Evolutionary conservation across 208 protist genomes (phyloP).

Genomic region (Vickermania ingenoplastis): DNA sequence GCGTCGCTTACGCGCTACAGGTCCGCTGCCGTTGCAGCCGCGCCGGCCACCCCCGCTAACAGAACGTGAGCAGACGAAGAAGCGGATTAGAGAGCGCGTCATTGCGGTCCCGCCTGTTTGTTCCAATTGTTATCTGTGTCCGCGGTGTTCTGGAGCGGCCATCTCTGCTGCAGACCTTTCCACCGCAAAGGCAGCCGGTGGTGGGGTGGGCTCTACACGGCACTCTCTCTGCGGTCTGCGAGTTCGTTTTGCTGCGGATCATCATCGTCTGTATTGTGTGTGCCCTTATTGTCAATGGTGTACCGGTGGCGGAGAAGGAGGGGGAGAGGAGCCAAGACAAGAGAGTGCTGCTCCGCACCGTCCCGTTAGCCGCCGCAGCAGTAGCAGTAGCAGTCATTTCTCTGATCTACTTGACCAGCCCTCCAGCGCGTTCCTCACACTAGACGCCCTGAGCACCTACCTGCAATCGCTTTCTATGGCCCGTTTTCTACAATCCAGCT

Average conservation of each 20-base stretch:
- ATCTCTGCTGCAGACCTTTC: slow-evolving; percentile 1
- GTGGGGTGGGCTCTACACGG: neutral
- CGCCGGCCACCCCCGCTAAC: no score
- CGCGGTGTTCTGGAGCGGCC: slow-evolving; percentile 24
- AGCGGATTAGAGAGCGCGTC: neutral
- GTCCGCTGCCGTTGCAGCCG: no score
- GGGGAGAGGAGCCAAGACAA: no score
- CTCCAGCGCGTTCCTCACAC: neutral
- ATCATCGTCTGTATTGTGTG: neutral
- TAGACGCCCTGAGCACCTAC: neutral
- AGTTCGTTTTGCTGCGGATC: neutral
- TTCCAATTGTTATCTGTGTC: slow-evolving; percentile 36
- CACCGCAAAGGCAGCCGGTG: neutral
- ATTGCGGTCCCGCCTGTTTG: slow-evolving; percentile 13
- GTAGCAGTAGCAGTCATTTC: no score
- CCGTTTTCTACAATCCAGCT: neutral
- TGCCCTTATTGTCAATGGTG: neutral
- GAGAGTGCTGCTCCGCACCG: no score
- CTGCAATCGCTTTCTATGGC: neutral
- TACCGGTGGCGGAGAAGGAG: neutral
- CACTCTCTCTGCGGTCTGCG: slow-evolving; percentile 1
- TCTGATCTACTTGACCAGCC: neutral
- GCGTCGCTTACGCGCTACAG: no score
- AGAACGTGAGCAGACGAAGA: no score
- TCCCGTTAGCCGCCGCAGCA: no score